These are phyloP conservation scores for Alternaria arbusti DNA, from an alignment of 2,329 filamentous ascomycete species.

Conservation along the genomic window DNA sequence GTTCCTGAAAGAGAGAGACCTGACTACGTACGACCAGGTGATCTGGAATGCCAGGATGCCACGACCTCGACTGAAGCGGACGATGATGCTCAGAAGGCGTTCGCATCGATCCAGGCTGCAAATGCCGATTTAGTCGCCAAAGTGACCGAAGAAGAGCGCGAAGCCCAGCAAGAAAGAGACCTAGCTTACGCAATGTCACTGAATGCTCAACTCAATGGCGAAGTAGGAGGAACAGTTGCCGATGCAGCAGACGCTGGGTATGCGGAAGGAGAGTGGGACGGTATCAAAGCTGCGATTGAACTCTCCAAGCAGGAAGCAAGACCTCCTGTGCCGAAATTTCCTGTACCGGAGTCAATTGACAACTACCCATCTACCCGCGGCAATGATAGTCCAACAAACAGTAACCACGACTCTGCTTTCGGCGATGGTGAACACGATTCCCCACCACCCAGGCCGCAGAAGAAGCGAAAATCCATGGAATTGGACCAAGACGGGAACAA, in stretches of 20 bases:
- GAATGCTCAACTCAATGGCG: background rate
- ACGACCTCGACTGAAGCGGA: background rate
- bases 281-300: background rate
- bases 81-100: background rate
- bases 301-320: background rate
- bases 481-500: background rate
- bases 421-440: background rate
- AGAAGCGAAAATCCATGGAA: background rate
- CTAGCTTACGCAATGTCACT: background rate
- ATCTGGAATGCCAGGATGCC: background rate
- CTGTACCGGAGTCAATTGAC: background rate
- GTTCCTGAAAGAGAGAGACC: slow-evolving; percentile 1
- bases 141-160: background rate
- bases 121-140: background rate
- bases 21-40: background rate
- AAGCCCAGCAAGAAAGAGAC: background rate
- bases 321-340: background rate
- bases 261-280: background rate
- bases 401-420: background rate
- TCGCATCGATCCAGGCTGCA: background rate
- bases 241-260: background rate
- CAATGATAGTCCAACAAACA: background rate
- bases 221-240: background rate
- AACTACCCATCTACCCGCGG: background rate
- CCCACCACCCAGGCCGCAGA: background rate